Percentiles rank a stretch among this genome's conserved stretches.
These are phyloP conservation scores for Clohesyomyces aquaticus DNA, from an alignment of 495 filamentous ascomycete genomes.

Conservation along the genomic window DNA sequence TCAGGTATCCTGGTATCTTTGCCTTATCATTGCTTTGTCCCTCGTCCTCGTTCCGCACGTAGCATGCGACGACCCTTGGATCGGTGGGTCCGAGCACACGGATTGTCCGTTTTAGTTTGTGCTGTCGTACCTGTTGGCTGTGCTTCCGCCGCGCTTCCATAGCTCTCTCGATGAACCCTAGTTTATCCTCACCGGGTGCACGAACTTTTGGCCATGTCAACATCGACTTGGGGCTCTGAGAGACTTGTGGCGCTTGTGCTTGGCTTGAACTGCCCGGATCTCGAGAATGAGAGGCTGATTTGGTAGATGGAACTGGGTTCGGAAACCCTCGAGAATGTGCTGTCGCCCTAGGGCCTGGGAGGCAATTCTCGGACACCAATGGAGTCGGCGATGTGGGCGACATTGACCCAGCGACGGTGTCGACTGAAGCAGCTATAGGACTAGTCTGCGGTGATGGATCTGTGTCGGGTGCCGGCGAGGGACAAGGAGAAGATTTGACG, in stretches of 20 bases:
- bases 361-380: not conserved
- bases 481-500: not conserved
- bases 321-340: no score
- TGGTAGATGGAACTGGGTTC: not conserved
- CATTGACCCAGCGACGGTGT: not conserved
- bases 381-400: not conserved
- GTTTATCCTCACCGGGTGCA: constrained; percentile 7
- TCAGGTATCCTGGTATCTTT: no score
- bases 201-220: not conserved
- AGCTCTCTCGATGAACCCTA: constrained; percentile 26
- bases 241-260: not conserved
- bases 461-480: constrained; percentile 4
- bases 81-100: constrained; percentile 35
- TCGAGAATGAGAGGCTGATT: not conserved
- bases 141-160: constrained; percentile 20
- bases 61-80: constrained; percentile 28
- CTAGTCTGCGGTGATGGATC: not conserved
- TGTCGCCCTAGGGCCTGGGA: no score
- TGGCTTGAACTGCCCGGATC: not conserved
- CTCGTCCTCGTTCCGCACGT: constrained; percentile 4
- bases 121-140: constrained; percentile 15
- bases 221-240: not conserved
- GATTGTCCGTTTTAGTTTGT: constrained; percentile 35
- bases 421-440: not conserved
- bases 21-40: not conserved